Evolutionary conservation across 148 eudicot genomes (phyloP).

Genomic region (Rhododendron vialii): DNA sequence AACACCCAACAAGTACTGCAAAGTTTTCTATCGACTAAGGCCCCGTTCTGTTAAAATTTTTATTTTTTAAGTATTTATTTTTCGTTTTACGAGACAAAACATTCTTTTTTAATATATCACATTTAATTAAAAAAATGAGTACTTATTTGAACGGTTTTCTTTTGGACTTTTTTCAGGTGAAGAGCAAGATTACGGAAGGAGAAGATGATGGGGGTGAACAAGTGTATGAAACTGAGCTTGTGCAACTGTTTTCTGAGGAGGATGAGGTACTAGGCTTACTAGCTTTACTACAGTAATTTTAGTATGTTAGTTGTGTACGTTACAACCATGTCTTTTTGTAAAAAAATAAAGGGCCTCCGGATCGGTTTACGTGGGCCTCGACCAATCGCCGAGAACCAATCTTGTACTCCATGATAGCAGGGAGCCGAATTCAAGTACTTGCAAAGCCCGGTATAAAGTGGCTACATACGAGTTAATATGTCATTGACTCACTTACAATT

Average conservation of each 20-base stretch:
- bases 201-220: constrained; percentile 32
- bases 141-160: too few relatives aligned
- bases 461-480: neutral
- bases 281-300: neutral
- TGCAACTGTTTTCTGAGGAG: constrained; percentile 62
- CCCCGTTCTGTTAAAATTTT: rapidly evolving
- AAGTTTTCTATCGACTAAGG: too few relatives aligned
- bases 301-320: neutral
- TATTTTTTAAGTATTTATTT: too few relatives aligned
- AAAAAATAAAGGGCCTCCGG: too few relatives aligned
- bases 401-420: too few relatives aligned
- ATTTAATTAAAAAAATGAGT: too few relatives aligned
- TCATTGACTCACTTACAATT: too few relatives aligned
- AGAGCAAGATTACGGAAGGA: constrained; percentile 19
- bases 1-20: neutral
- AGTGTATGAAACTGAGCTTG: constrained; percentile 44
- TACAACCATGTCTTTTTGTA: neutral
- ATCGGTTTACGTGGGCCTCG: too few relatives aligned
- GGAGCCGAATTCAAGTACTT: too few relatives aligned
- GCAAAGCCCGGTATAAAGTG: neutral
- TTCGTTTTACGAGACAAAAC: rapidly evolving
- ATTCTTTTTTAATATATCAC: too few relatives aligned
- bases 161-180: constrained; percentile 30
- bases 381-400: too few relatives aligned
- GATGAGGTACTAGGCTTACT: constrained; percentile 51